These are phyloP conservation scores for Debaryomyces castellii DNA, from an alignment of 805 yeast genomes.

Conservation along the genomic window DNA sequence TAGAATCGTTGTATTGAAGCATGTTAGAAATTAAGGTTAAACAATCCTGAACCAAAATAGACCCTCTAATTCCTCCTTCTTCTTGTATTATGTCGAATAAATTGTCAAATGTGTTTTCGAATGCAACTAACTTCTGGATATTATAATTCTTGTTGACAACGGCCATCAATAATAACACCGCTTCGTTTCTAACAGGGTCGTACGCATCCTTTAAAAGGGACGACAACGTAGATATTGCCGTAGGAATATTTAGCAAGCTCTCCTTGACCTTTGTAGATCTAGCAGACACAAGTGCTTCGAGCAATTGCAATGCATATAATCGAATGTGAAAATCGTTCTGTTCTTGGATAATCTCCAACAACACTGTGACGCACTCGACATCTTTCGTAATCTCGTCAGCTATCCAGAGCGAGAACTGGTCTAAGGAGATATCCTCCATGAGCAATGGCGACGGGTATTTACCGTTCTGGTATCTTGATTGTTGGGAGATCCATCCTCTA, in stretches of 20 bases:
- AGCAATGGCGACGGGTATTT: constrained; percentile 75
- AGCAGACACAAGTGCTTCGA: constrained; percentile 79
- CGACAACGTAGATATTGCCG: constrained; percentile 78
- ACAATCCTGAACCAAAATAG: constrained; percentile 89
- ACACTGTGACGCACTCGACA: constrained; percentile 23
- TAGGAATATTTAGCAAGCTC: constrained; percentile 66
- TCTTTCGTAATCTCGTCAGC: constrained; percentile 86
- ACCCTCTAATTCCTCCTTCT: constrained; percentile 89
- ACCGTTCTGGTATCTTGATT: constrained; percentile 71
- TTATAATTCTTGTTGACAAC: constrained; percentile 79
- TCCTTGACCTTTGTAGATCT: constrained; percentile 76
- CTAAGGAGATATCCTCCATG: constrained; percentile 56
- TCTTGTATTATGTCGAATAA: constrained; percentile 75
- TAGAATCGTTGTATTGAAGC: constrained; percentile 79
- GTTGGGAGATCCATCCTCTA: constrained; percentile 71
- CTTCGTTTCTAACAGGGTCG: constrained; percentile 89
- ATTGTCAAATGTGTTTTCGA: constrained; percentile 86
- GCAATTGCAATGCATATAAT: constrained; percentile 77
- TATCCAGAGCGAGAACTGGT: constrained; percentile 90
- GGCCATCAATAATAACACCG: constrained; percentile 79
- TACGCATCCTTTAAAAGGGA: constrained; percentile 44
- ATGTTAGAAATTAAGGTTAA: constrained; percentile 71
- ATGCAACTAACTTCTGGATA: constrained; percentile 90
- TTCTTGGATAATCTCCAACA: constrained; percentile 46
- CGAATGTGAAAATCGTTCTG: constrained; percentile 71